Percentiles rank a stretch among this genome's conserved stretches.
Conservation (phyloP, 2,329 filamentous ascomycete species). For the Clarireedia homoeocarpa region DNA sequence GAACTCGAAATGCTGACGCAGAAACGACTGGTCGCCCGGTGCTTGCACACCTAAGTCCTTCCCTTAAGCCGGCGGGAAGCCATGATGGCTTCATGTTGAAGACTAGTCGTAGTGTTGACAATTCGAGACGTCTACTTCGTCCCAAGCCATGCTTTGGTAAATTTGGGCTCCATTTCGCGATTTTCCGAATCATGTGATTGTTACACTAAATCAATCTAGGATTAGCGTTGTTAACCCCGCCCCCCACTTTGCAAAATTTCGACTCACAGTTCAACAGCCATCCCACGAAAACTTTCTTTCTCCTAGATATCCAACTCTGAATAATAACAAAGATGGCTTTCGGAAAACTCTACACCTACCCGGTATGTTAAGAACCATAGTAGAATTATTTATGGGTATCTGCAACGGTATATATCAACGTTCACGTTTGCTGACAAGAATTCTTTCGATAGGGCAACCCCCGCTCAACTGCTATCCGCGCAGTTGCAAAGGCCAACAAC, state of each 20-base stretch:
- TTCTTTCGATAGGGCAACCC: slow-evolving; percentile 62
- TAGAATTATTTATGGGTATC: not conserved
- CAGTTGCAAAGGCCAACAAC: slow-evolving; percentile 95
- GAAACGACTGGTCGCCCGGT: slow-evolving; percentile 11
- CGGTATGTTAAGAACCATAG: slow-evolving; percentile 45
- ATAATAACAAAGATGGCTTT: slow-evolving; percentile 63
- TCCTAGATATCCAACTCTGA: slow-evolving; percentile 9
- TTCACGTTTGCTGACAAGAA: slow-evolving; percentile 12
- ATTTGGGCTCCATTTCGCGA: slow-evolving; percentile 3
- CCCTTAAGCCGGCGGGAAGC: slow-evolving; percentile 23
- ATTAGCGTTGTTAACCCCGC: slow-evolving; percentile 4
- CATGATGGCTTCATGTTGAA: slow-evolving; percentile 28
- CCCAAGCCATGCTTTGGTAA: not conserved
- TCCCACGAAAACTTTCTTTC: slow-evolving; percentile 7
- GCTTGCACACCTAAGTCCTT: slow-evolving; percentile 21
- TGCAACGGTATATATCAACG: not conserved
- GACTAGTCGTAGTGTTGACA: slow-evolving; percentile 4
- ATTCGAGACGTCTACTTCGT: not conserved
- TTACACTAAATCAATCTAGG: not conserved
- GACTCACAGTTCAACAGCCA: slow-evolving; percentile 4
- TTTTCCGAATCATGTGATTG: slow-evolving; percentile 7
- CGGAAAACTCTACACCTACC: slow-evolving; percentile 90
- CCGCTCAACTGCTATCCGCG: slow-evolving; percentile 80
- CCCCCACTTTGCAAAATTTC: slow-evolving; percentile 8
- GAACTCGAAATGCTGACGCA: slow-evolving; percentile 11